Percentiles rank a stretch among this genome's conserved stretches.
phyloP scores from a whole-genome alignment of 2,329 filamentous ascomycete species.

The Graphilbum fragrans region DNA sequence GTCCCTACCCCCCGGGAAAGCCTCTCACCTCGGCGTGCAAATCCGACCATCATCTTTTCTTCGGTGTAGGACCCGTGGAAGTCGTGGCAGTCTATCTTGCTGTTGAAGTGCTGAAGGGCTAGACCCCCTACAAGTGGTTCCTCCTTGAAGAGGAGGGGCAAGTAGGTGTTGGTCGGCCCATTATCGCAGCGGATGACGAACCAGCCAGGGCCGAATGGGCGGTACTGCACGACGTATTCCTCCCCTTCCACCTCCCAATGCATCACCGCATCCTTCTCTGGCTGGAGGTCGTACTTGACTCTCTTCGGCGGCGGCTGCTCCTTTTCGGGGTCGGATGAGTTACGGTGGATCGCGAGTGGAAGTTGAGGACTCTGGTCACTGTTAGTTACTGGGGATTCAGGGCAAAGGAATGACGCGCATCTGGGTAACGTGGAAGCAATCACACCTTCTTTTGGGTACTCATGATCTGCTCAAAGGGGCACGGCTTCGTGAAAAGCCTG shows the following conservation, averaged over 20 bases:
- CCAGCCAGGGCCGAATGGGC: constrained; percentile 4
- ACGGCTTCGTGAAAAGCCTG: too few relatives aligned
- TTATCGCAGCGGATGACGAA: constrained; percentile 5
- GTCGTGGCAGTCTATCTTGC: background rate
- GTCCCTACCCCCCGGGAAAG: too few relatives aligned
- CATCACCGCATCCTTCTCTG: background rate
- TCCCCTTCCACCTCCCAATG: constrained; percentile 4
- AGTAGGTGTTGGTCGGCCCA: background rate
- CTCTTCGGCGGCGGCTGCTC: background rate
- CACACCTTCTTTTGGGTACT: too few relatives aligned
- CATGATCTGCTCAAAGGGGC: too few relatives aligned
- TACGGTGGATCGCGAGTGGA: too few relatives aligned
- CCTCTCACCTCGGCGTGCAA: constrained; percentile 1
- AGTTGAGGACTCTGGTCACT: too few relatives aligned
- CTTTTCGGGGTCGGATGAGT: too few relatives aligned
- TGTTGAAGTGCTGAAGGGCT: constrained; percentile 4
- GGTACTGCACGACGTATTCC: constrained; percentile 5
- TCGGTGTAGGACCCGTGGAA: constrained; percentile 2
- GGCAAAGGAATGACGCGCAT: too few relatives aligned
- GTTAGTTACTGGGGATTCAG: too few relatives aligned
- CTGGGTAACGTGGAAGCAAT: too few relatives aligned
- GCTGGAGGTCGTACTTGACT: background rate
- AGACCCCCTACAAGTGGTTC: background rate
- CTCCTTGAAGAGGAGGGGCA: background rate
- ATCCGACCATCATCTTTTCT: constrained; percentile 4